These are phyloP conservation scores for Paraleonurus japonicus DNA, from an alignment of 257 asterid genomes.

Conservation along the genomic window DNA sequence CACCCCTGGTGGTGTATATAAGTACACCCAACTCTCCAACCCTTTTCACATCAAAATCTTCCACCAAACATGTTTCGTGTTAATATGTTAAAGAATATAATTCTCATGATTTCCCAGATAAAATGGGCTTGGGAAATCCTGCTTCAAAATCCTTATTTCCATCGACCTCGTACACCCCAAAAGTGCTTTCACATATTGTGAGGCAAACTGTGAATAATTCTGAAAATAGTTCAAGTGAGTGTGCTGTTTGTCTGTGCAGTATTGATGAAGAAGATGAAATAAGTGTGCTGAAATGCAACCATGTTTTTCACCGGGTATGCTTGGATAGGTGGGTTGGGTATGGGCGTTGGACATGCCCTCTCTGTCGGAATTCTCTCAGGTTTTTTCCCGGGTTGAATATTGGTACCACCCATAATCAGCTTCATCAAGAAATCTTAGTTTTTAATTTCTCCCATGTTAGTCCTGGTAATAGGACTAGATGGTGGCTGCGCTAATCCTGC, in stretches of 20 bases:
- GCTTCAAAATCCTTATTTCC: conserved; percentile 23
- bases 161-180: neutral
- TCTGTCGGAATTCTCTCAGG: conserved; percentile 30
- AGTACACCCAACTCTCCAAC: neutral
- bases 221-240: conserved; percentile 6
- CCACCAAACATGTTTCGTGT: neutral
- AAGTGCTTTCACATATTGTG: neutral
- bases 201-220: neutral
- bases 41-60: neutral
- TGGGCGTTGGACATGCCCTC: conserved; percentile 38
- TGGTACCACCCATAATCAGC: too few relatives aligned
- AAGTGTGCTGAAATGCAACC: conserved; percentile 36
- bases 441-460: conserved; percentile 17
- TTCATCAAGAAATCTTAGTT: conserved; percentile 17
- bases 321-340: conserved; percentile 38
- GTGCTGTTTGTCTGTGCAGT: conserved; percentile 38
- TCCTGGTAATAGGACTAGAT: neutral
- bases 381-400: neutral
- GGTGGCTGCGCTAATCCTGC: conserved; percentile 36
- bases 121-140: conserved; percentile 24
- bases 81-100: neutral
- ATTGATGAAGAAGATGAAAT: conserved; percentile 30
- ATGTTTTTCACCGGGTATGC: conserved; percentile 37
- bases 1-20: neutral
- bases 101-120: neutral